Percentiles rank a stretch among this genome's conserved stretches.
Evolutionary conservation across 106 monocot species (phyloP).

Genomic region (Dendrobium nobile): DNA sequence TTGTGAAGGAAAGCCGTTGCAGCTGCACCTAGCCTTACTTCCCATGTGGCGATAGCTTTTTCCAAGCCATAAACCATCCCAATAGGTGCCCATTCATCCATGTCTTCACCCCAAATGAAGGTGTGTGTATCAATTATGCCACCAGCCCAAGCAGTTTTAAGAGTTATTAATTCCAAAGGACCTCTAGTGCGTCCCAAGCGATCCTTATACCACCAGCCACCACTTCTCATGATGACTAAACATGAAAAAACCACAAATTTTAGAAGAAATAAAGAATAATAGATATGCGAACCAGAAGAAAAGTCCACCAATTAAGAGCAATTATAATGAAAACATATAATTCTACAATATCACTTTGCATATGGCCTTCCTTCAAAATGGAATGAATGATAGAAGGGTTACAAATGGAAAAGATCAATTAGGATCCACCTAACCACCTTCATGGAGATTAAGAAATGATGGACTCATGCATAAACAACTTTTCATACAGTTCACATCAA

Average conservation of each 20-base stretch:
- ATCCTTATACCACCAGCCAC: constrained; percentile 88
- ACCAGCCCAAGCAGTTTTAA: constrained; percentile 87
- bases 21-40: constrained; percentile 82
- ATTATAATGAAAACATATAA: not conserved
- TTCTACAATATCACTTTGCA: not conserved
- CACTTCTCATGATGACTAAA: constrained; percentile 79
- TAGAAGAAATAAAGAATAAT: not conserved
- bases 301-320: not conserved
- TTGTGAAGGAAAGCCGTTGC: constrained; percentile 77
- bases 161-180: constrained; percentile 70
- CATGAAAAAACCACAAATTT: constrained; percentile 1
- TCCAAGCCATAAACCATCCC: constrained; percentile 86
- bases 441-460: not conserved
- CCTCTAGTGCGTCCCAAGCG: constrained; percentile 84
- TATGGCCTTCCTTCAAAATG: not conserved
- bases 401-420: not conserved
- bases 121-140: constrained; percentile 88
- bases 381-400: not conserved
- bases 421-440: not conserved
- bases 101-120: constrained; percentile 89
- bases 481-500: not conserved
- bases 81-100: constrained; percentile 95
- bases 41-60: constrained; percentile 88
- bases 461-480: not conserved
- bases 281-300: not conserved